Evolutionary conservation across 106 monocot genomes (phyloP), one percentile per base, ranked within the genome.

Genomic region (Acorus gramineus): DNA sequence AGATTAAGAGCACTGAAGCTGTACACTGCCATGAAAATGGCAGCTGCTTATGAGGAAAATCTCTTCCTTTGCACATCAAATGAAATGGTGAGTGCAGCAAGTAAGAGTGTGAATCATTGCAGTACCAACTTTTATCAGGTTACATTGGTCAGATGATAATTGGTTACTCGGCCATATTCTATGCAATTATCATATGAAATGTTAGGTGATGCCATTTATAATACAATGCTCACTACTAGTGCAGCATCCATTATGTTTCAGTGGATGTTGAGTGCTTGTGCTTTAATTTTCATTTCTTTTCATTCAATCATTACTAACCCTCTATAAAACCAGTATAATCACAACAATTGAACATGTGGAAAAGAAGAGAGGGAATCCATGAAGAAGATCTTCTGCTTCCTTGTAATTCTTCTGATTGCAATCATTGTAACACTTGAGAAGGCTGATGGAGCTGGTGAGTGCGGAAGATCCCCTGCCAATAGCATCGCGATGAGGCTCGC

Each of bases 381-480:
- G 61, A 45, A 64, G 55, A 82, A 74, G 66, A 59, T 2, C 8
- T 6, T 61, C 2, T 71, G 46, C 52, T 2, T 77, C 10, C 66
- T 82, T 49, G 61, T 2, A 4, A 49, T 80, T 51, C 5, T 84
- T 10, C 9, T 84, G 46, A 0, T 56, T 57, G 73, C 50, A 2
- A 51, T 5, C 3, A 5, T 59, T 28, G 55, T 59, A 11, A 65
- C 43, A 7, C 2, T 63, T 43, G 14, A 47, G 43, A 61, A 6
- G 2, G 83, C 49, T 3, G 63, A 73, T 42, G 83, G 71, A 4
- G 86, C 86, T 7, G 81, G 86, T 8, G 90, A 91, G 51, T 90
- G 90, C 44, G 90, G 90, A 7, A 63, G 42, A 44, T 68, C 66
- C 42, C 66, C 86, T 0, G 61, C 65, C 3, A 77, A 86, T 4